Evolutionary conservation across 2,329 filamentous ascomycete genomes (phyloP).

Genomic region (Claviceps sp.): DNA sequence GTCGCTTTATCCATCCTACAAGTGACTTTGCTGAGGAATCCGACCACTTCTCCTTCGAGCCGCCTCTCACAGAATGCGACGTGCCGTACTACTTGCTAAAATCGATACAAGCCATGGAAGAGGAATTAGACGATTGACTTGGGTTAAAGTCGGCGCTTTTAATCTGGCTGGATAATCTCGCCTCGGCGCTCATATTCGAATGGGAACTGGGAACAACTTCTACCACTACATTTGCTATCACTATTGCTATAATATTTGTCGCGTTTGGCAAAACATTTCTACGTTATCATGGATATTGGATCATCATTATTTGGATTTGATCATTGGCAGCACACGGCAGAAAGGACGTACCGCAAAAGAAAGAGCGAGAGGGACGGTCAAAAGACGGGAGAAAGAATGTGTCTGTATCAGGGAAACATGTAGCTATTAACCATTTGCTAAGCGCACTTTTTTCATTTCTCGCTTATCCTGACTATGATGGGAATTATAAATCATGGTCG

Average conservation of each 20-base stretch:
- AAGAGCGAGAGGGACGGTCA: background rate
- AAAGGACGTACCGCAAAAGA: background rate
- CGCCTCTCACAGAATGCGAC: slow-evolving; percentile 3
- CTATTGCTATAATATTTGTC: background rate
- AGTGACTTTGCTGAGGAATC: slow-evolving; percentile 1
- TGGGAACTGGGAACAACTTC: background rate
- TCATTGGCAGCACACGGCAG: background rate
- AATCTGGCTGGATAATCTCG: background rate
- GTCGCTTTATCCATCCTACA: slow-evolving; percentile 8
- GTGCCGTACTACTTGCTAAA: slow-evolving; percentile 5
- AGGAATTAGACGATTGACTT: slow-evolving; percentile 5
- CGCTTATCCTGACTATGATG: background rate
- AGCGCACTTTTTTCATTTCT: background rate
- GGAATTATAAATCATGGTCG: too few species aligned
- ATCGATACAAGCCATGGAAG: slow-evolving; percentile 3
- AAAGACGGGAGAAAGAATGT: background rate
- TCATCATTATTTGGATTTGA: background rate
- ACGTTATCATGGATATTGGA: background rate
- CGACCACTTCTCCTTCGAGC: background rate
- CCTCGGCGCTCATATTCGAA: background rate
- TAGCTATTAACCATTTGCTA: background rate
- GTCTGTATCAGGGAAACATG: background rate
- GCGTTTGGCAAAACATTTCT: background rate
- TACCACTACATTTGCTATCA: too few species aligned
- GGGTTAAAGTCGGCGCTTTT: background rate